phyloP scores from a whole-genome alignment of 495 filamentous ascomycete genomes.

The Trichoderma parareesei region DNA sequence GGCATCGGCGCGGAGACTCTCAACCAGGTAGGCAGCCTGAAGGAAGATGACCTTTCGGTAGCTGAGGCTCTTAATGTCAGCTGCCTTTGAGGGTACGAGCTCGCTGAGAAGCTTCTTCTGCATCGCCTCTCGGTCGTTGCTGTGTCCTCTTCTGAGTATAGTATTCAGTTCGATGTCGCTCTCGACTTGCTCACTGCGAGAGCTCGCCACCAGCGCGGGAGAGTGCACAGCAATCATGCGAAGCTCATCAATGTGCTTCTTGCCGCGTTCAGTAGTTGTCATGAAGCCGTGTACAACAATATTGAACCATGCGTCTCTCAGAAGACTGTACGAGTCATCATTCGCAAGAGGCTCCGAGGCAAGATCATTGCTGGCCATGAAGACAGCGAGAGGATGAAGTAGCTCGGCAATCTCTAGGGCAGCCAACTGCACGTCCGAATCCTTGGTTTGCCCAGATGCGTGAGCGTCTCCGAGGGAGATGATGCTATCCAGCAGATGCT shows the following conservation, averaged over 20 bases:
- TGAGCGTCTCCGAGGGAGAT: slow-evolving; percentile 80
- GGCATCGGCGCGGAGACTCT: slow-evolving; percentile 69
- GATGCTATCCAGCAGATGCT: slow-evolving; percentile 77
- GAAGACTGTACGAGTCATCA: slow-evolving; percentile 57
- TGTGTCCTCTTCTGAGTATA: slow-evolving; percentile 74
- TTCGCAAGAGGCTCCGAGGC: slow-evolving; percentile 35
- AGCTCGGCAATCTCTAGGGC: slow-evolving; percentile 77
- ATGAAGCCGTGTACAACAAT: slow-evolving; percentile 87
- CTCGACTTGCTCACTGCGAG: slow-evolving; percentile 77
- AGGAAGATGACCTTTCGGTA: slow-evolving; percentile 89
- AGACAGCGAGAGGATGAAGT: slow-evolving; percentile 68
- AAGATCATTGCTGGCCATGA: slow-evolving; percentile 53
- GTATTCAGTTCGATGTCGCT: slow-evolving; percentile 94
- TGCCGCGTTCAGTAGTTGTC: slow-evolving; percentile 57
- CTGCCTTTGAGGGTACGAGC: slow-evolving; percentile 64
- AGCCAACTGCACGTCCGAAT: slow-evolving; percentile 68
- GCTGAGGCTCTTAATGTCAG: slow-evolving; percentile 68
- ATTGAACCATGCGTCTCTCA: slow-evolving; percentile 96
- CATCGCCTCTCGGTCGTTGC: slow-evolving; percentile 62
- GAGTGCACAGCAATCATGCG: slow-evolving; percentile 77
- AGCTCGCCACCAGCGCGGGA: slow-evolving; percentile 72
- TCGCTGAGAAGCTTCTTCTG: slow-evolving; percentile 69
- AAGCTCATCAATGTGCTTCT: slow-evolving; percentile 61
- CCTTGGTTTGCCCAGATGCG: slow-evolving; percentile 49
- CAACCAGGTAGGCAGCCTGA: slow-evolving; percentile 76